These are phyloP conservation scores for Dipteronia dyeriana DNA, from an alignment of 345 rosid genomes.

Conservation along the genomic window DNA sequence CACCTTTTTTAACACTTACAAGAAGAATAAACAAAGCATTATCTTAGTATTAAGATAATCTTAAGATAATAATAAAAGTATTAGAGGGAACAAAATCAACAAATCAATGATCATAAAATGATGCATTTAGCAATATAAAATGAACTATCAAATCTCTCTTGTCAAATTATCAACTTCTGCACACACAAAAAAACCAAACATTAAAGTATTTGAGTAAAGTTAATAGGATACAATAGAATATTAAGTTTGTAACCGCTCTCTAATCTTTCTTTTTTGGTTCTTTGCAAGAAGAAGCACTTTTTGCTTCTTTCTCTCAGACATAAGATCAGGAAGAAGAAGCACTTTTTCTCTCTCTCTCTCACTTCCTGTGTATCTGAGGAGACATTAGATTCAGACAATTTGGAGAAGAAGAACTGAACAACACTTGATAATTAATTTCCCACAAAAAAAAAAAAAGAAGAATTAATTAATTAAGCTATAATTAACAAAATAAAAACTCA, in stretches of 20 bases:
- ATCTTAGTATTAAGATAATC: neutral
- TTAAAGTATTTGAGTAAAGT: constrained; percentile 17
- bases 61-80: constrained; percentile 2
- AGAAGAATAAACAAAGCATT: constrained; percentile 11
- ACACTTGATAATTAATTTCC: neutral
- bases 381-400: constrained; percentile 12
- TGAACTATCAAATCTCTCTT: constrained; percentile 1
- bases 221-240: constrained; percentile 39
- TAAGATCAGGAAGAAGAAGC: constrained; percentile 18
- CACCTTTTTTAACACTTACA: constrained; percentile 21
- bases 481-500: too few species aligned
- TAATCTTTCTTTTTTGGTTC: neutral
- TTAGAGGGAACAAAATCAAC: neutral
- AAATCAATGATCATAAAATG: constrained; percentile 20
- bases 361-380: constrained; percentile 2
- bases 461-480: neutral
- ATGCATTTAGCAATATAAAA: neutral
- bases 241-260: constrained; percentile 26
- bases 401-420: neutral
- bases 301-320: constrained; percentile 51
- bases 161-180: neutral
- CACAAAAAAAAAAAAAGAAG: neutral
- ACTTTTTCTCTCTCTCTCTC: neutral
- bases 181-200: neutral
- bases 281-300: constrained; percentile 30